These are phyloP conservation scores for Saussurea involucrata DNA, from an alignment of 129 eudicot genomes.

Conservation along the genomic window DNA sequence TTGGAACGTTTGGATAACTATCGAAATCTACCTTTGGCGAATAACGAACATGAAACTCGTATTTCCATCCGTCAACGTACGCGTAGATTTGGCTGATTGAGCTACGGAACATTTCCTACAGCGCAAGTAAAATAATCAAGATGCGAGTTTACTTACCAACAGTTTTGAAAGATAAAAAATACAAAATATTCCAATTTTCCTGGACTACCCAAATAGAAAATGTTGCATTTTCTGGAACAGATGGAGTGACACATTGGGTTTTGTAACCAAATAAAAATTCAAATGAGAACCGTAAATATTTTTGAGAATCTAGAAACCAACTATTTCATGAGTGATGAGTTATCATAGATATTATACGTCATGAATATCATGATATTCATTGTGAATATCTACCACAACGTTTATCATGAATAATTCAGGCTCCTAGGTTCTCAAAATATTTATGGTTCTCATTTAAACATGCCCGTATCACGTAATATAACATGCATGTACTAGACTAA, in stretches of 20 bases:
- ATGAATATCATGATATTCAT: background rate
- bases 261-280: background rate
- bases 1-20: background rate
- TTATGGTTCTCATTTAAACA: background rate
- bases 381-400: background rate
- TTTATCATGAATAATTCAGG: background rate
- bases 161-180: background rate
- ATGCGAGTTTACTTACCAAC: background rate
- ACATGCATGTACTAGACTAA: background rate
- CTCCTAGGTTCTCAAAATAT: background rate
- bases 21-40: slow-evolving; percentile 9
- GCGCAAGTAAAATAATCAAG: background rate
- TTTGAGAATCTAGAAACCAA: background rate
- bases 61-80: background rate
- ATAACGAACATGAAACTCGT: background rate
- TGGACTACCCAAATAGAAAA: background rate
- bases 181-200: background rate
- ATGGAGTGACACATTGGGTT: background rate
- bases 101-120: background rate
- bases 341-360: background rate
- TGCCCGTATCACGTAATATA: background rate
- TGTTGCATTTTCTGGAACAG: background rate
- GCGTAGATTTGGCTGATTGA: background rate
- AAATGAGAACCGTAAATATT: background rate
- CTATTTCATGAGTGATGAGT: background rate